These are phyloP conservation scores for Amanita thiersii DNA, from an alignment of 768 basidiomycete genomes.

Conservation along the genomic window DNA sequence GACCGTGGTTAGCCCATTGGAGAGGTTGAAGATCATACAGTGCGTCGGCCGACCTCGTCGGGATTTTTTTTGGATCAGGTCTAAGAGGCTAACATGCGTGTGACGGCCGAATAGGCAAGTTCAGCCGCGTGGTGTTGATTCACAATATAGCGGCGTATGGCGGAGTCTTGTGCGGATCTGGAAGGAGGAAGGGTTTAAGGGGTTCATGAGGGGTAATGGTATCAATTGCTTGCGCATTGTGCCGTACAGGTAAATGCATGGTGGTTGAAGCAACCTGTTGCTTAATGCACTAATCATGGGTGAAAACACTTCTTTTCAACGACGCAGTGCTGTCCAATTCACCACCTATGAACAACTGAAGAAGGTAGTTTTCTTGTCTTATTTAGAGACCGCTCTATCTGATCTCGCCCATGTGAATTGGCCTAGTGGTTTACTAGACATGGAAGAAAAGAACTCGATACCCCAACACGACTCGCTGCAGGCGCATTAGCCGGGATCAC, in stretches of 20 bases:
- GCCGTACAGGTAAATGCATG: conserved; percentile 57
- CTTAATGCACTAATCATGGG: conserved; percentile 1
- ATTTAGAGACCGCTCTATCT: conserved; percentile 10
- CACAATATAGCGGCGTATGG: conserved; percentile 81
- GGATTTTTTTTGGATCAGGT: not conserved
- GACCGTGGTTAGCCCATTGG: conserved; percentile 88
- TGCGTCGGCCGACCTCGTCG: conserved; percentile 36
- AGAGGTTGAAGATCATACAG: conserved; percentile 96
- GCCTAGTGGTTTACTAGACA: conserved; percentile 59
- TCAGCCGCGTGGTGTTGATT: conserved; percentile 57
- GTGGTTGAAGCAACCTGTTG: conserved; percentile 19
- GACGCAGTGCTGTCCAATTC: conserved; percentile 75
- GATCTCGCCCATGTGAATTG: conserved; percentile 20
- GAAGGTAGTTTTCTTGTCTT: conserved; percentile 26
- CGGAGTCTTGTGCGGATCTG: conserved; percentile 82
- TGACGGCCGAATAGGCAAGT: conserved; percentile 60
- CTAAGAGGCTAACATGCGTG: not conserved
- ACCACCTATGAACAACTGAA: conserved; percentile 89
- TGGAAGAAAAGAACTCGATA: conserved; percentile 75
- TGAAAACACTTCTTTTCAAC: conserved; percentile 1
- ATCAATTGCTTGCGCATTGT: conserved; percentile 91
- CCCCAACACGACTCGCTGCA: conserved; percentile 74
- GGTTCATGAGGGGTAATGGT: conserved; percentile 89
- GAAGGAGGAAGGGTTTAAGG: conserved; percentile 87
- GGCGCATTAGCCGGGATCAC: conserved; percentile 93